A percentile compares a stretch with the other conserved stretches of the same genome.
These are phyloP conservation scores for Cadophora gregata DNA, from an alignment of 2,329 filamentous ascomycete genomes.

Conservation along the genomic window DNA sequence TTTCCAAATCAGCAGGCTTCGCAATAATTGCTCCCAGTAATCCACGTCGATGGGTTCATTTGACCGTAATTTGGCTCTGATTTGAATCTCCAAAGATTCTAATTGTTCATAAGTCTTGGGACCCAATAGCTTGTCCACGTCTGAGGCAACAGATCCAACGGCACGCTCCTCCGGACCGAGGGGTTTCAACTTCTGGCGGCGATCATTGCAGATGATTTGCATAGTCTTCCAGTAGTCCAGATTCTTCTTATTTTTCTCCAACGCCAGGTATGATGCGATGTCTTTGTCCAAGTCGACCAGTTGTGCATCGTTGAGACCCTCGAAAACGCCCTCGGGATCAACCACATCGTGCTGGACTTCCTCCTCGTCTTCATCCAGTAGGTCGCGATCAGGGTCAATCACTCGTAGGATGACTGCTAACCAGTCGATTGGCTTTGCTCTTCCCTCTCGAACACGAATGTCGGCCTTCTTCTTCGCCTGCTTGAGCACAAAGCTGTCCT, in stretches of 20 bases:
- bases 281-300: constrained; percentile 81
- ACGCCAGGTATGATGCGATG: constrained; percentile 76
- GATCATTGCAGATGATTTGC: constrained; percentile 81
- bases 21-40: constrained; percentile 94
- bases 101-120: constrained; percentile 88
- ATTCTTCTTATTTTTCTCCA: constrained; percentile 81
- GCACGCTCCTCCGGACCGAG: constrained; percentile 69
- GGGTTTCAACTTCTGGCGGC: constrained; percentile 68
- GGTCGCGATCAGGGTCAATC: constrained; percentile 81
- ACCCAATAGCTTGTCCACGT: constrained; percentile 85
- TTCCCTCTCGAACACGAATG: constrained; percentile 88
- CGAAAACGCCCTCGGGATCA: constrained; percentile 81
- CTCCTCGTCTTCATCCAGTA: constrained; percentile 80
- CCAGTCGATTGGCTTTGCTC: constrained; percentile 92
- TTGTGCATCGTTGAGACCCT: constrained; percentile 69
- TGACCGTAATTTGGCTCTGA: constrained; percentile 82
- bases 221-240: constrained; percentile 93
- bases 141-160: constrained; percentile 80
- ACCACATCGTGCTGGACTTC: constrained; percentile 78
- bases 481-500: constrained; percentile 94
- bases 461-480: constrained; percentile 98
- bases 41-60: constrained; percentile 90
- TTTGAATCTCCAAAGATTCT: constrained; percentile 85
- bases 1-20: constrained; percentile 87
- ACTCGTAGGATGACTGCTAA: constrained; percentile 89